A percentile compares a stretch with the other conserved stretches of the same genome.
phyloP scores from a whole-genome alignment of 139 green algal genomes.

The Coelastrella sp. region DNA sequence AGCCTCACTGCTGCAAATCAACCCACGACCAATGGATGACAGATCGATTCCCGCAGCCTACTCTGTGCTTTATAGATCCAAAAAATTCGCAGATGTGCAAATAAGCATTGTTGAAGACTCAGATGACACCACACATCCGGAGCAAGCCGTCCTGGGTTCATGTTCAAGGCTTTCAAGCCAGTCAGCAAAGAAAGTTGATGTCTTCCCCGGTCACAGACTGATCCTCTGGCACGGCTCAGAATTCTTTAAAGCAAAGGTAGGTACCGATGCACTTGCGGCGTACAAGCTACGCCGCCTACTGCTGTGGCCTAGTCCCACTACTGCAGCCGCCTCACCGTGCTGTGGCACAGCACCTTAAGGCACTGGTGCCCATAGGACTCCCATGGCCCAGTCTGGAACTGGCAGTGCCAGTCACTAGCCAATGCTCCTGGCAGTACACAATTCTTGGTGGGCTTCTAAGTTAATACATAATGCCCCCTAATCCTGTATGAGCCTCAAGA shows the following conservation, averaged over 20 bases:
- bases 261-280: background rate
- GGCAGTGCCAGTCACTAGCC: background rate
- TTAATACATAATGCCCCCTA: too few species aligned
- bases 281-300: background rate
- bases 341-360: too few species aligned
- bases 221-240: background rate
- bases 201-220: background rate
- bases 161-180: too few species aligned
- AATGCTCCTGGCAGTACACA: background rate
- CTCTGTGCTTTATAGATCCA: background rate
- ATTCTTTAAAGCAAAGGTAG: background rate
- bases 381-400: too few species aligned
- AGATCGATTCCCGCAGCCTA: background rate
- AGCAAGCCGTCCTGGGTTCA: background rate
- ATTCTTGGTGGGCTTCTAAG: too few species aligned
- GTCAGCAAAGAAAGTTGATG: background rate
- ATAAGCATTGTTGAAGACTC: background rate
- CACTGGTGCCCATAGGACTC: too few species aligned
- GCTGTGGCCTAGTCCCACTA: too few species aligned
- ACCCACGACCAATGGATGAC: background rate
- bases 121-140: too few species aligned
- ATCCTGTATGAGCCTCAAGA: too few species aligned
- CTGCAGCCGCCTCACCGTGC: too few species aligned
- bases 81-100: background rate
- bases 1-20: too few species aligned